These are phyloP conservation scores for Ophioceras dolichostomum DNA, from an alignment of 2,329 filamentous ascomycete species.

Conservation along the genomic window DNA sequence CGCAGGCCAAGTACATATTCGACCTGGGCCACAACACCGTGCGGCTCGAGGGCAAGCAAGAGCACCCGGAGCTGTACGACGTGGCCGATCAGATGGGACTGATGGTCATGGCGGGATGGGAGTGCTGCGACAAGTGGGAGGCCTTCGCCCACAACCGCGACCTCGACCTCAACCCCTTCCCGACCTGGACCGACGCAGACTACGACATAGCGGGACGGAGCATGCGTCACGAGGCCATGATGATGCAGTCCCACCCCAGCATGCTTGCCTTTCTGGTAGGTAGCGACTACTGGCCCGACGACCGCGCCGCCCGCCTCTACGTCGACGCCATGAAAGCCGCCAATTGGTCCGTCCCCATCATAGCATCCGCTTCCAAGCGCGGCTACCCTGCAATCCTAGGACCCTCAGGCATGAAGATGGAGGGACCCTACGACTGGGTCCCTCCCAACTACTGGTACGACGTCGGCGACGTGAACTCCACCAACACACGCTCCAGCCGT, in stretches of 20 bases:
- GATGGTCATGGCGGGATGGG: conserved; percentile 52
- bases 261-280: conserved; percentile 46
- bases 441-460: conserved; percentile 54
- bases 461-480: conserved; percentile 17
- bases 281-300: conserved; percentile 52
- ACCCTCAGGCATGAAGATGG: conserved; percentile 52
- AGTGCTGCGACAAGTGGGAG: conserved; percentile 59
- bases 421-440: conserved; percentile 54
- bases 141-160: conserved; percentile 49
- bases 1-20: conserved; percentile 39
- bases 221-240: conserved; percentile 46
- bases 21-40: conserved; percentile 53
- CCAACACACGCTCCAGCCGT: no score
- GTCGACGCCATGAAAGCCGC: conserved; percentile 32
- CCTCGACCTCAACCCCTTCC: conserved; percentile 20
- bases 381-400: conserved; percentile 39
- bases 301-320: conserved; percentile 40
- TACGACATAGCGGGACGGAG: conserved; percentile 40
- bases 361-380: conserved; percentile 42
- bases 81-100: conserved; percentile 46
- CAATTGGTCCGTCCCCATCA: conserved; percentile 44
- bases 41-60: conserved; percentile 51
- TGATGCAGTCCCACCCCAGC: conserved; percentile 48
- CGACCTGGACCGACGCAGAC: conserved; percentile 36
- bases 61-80: conserved; percentile 48